Evolutionary conservation across 495 filamentous ascomycete species (phyloP).

Genomic region (Sabuloglossum arenarium): DNA sequence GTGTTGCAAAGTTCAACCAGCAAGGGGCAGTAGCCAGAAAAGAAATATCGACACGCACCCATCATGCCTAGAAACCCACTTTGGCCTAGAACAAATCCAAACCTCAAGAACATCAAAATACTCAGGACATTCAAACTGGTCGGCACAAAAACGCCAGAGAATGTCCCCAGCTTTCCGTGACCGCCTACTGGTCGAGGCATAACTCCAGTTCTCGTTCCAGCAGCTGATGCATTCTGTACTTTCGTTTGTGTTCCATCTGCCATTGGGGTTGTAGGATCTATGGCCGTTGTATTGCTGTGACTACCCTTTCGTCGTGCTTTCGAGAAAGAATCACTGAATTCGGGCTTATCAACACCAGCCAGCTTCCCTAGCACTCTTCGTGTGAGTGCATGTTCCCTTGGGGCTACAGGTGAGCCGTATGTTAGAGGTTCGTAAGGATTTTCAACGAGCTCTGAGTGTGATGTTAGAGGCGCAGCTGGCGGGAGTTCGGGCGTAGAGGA

Average conservation of each 20-base stretch:
- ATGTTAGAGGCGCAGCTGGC: background rate
- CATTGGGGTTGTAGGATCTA: constrained; percentile 6
- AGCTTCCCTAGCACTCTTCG: constrained; percentile 1
- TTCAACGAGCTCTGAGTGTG: constrained; percentile 4
- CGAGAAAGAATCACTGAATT: no score
- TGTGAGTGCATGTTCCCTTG: constrained; percentile 8
- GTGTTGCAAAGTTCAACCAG: background rate
- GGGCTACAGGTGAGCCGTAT: constrained; percentile 8
- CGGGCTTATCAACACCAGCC: background rate
- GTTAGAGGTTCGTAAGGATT: constrained; percentile 18
- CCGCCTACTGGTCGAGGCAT: constrained; percentile 26
- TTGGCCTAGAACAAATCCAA: constrained; percentile 62
- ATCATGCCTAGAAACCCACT: constrained; percentile 61
- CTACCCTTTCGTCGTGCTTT: background rate
- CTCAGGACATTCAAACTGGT: constrained; percentile 77
- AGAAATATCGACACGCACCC: constrained; percentile 25
- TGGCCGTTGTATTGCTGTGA: background rate
- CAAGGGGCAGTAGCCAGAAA: background rate
- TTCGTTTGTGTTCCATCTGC: background rate
- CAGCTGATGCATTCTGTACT: background rate
- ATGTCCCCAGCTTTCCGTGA: constrained; percentile 43
- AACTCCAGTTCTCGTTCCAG: constrained; percentile 17
- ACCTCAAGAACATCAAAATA: constrained; percentile 81
- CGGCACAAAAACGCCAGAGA: constrained; percentile 69
- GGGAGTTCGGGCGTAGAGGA: background rate